These are phyloP conservation scores for Escallonia rubra DNA, from an alignment of 129 eudicot species.

Conservation along the genomic window DNA sequence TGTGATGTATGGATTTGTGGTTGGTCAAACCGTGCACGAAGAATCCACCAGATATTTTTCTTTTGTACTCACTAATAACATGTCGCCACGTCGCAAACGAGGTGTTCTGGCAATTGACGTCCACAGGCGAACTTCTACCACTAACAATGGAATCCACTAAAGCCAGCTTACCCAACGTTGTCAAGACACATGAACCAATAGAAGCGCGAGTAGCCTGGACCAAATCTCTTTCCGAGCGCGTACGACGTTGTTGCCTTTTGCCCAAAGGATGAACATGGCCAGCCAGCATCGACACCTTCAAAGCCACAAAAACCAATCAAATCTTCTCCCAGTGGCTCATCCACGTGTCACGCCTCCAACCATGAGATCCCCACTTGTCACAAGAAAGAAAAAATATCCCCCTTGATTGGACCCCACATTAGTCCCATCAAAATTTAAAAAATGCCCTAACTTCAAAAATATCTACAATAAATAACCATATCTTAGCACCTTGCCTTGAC, in stretches of 20 bases:
- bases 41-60: too few relatives aligned
- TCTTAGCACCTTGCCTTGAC: too few relatives aligned
- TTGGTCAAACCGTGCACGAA: too few relatives aligned
- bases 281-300: slow-evolving; percentile 9
- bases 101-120: too few relatives aligned
- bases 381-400: slow-evolving; percentile 10
- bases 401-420: background rate
- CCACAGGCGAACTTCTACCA: background rate
- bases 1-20: too few relatives aligned
- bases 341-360: slow-evolving; percentile 35
- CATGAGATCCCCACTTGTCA: slow-evolving; percentile 13
- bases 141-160: background rate
- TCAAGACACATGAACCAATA: background rate
- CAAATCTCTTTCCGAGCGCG: background rate
- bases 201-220: background rate
- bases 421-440: too few relatives aligned
- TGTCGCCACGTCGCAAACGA: too few relatives aligned
- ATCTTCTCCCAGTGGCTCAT: background rate
- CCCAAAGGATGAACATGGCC: background rate
- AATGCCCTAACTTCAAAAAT: background rate
- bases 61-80: too few relatives aligned
- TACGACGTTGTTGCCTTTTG: background rate
- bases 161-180: background rate
- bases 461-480: background rate
- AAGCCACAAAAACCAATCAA: slow-evolving; percentile 23